Evolutionary conservation across 75 land plant species (phyloP).

Genomic region (Selaginella moellendorffii): DNA sequence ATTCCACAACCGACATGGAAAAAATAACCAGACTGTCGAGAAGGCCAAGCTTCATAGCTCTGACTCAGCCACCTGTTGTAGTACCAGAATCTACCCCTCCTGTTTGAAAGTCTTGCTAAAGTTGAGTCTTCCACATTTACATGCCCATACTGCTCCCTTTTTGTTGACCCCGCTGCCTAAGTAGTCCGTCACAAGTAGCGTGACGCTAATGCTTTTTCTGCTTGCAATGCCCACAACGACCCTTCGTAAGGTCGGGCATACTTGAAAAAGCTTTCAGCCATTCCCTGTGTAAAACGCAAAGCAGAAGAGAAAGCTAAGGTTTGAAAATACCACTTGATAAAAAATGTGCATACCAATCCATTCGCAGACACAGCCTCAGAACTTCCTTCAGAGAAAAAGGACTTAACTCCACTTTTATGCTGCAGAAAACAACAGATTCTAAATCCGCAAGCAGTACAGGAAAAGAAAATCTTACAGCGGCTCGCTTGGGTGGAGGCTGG

Average conservation of each 20-base stretch:
- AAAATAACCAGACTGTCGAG: background rate
- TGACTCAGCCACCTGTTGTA: too few relatives aligned
- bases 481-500: background rate
- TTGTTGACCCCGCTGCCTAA: too few relatives aligned
- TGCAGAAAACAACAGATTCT: background rate
- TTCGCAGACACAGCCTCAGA: conserved; percentile 8
- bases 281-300: too few relatives aligned
- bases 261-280: conserved; percentile 9
- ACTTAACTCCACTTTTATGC: conserved; percentile 8
- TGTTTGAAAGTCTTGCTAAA: too few relatives aligned
- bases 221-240: conserved; percentile 4
- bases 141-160: too few relatives aligned
- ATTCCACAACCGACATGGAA: background rate
- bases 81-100: too few relatives aligned
- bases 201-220: conserved; percentile 12
- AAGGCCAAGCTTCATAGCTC: background rate
- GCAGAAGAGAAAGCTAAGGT: too few relatives aligned
- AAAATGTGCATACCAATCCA: conserved; percentile 18
- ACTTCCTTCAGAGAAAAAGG: conserved; percentile 13
- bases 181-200: background rate
- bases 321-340: too few relatives aligned
- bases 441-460: background rate
- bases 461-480: background rate
- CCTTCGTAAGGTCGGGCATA: conserved; percentile 13
- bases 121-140: too few relatives aligned